Conservation (phyloP, 768 basidiomycete genomes). For the Hypsizygus marmoreus region DNA sequence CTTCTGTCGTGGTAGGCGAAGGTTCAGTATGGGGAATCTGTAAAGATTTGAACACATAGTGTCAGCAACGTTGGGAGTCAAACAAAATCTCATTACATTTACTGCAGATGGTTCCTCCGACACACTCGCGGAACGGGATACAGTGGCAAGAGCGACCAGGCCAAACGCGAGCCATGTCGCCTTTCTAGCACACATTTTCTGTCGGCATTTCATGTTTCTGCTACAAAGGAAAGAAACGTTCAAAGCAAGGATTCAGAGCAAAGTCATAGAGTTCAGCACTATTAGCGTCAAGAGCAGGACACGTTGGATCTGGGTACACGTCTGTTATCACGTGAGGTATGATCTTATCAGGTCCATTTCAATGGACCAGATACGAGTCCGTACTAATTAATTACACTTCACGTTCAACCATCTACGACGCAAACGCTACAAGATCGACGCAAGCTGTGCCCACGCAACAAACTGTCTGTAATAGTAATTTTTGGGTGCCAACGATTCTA, state of each 20-base stretch:
- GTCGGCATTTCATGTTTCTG: constrained; percentile 23
- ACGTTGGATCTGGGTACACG: constrained; percentile 15
- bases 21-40: no score
- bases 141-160: constrained; percentile 50
- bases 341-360: constrained; percentile 17
- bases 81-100: constrained; percentile 11
- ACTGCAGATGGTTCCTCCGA: constrained; percentile 32
- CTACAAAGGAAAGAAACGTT: background rate
- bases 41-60: no score
- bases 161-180: constrained; percentile 65
- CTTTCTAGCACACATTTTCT: constrained; percentile 39
- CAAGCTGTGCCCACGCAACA: constrained; percentile 6
- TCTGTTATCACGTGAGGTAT: constrained; percentile 19
- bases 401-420: no score
- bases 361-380: no score
- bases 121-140: constrained; percentile 42
- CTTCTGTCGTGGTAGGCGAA: no score
- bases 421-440: no score
- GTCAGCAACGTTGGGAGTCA: no score
- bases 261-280: constrained; percentile 9
- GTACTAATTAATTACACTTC: no score
- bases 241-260: constrained; percentile 7
- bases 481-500: constrained; percentile 4
- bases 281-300: background rate
- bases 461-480: constrained; percentile 8